Evolutionary conservation across 768 basidiomycete species (phyloP), one percentile per base, ranked within the genome.

Genomic region (Lactifluus subvellereus): DNA sequence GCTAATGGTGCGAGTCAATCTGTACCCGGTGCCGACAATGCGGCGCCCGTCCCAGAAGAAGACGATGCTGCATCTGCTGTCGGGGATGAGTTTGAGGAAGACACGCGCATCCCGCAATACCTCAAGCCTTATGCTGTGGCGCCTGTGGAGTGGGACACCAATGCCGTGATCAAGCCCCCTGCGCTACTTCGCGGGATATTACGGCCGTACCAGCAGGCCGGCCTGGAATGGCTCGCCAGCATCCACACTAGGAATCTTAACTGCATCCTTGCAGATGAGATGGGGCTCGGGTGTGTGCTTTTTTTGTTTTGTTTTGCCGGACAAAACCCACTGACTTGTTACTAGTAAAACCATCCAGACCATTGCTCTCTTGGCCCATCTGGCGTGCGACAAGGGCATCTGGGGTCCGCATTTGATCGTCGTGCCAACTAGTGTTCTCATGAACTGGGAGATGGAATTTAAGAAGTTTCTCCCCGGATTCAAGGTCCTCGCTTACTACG

Each of bases 371-470:
- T 77, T 99, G 4, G 96, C 96, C 2, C 92, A 98, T 76, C 80
- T 99, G 11, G 90, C 94, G 49, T 92, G 90, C 69, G 89, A 94
- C 67, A 80, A 89, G 59, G 91, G 92, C 16, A 91, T 97, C 66
- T 91, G 90, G 89, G 91, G 94, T 6, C 92, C 93, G 0, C 92
- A 97, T 78, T 80, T 98, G 7, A 89, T 99, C 68, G 85, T 96
- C 69, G 90, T 87, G 60, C 97, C 97, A 0, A 91, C 96, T 10
- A 93, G 92, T 59, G 96, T 98, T 18, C 78, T 98, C 48, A 78
- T 96, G 59, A 97, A 97, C 72, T 98, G 94, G 95, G 88, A 91
- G 71, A 89, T 92, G 87, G 95, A 98, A 72, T 97, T 97, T 77
- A 91, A 93, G 72, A 95, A 94, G 72, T 97, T 98, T 73, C 79